These are phyloP conservation scores for Primulina eburnea DNA, from an alignment of 257 asterid species.

Conservation along the genomic window DNA sequence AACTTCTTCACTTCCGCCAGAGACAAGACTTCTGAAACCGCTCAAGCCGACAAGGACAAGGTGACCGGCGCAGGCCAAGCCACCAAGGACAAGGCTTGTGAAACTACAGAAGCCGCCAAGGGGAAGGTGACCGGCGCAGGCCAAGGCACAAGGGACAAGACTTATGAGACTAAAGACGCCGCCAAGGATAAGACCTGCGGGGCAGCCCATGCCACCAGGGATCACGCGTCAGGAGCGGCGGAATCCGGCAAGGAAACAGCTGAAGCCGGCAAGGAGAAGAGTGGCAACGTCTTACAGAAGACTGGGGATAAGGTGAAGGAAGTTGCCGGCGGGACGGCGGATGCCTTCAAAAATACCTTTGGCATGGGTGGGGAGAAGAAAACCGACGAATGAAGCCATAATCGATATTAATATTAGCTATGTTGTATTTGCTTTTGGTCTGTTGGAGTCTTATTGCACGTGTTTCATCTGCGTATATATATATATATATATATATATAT, in stretches of 20 bases:
- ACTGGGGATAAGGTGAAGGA: too few species aligned
- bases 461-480: too few species aligned
- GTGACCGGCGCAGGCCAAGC: neutral
- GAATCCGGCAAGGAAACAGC: conserved; percentile 62
- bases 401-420: too few species aligned
- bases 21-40: neutral
- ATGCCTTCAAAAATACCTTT: conserved; percentile 44
- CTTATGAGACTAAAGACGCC: conserved; percentile 31
- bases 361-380: conserved; percentile 39
- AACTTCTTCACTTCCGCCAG: neutral
- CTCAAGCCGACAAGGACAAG: neutral
- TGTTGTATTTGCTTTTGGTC: too few species aligned
- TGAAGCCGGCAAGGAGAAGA: conserved; percentile 62
- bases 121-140: conserved; percentile 22
- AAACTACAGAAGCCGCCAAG: conserved; percentile 22
- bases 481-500: too few species aligned
- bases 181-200: conserved; percentile 50
- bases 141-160: conserved; percentile 34
- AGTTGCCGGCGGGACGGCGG: conserved; percentile 37
- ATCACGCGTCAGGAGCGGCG: conserved; percentile 56
- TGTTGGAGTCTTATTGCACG: too few species aligned
- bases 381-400: conserved; percentile 5
- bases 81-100: conserved; percentile 39
- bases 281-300: conserved; percentile 58
- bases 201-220: conserved; percentile 62